Base-by-base conservation (phyloP, 2,329 filamentous ascomycete species). In the Nemania bipapillata region DNA sequence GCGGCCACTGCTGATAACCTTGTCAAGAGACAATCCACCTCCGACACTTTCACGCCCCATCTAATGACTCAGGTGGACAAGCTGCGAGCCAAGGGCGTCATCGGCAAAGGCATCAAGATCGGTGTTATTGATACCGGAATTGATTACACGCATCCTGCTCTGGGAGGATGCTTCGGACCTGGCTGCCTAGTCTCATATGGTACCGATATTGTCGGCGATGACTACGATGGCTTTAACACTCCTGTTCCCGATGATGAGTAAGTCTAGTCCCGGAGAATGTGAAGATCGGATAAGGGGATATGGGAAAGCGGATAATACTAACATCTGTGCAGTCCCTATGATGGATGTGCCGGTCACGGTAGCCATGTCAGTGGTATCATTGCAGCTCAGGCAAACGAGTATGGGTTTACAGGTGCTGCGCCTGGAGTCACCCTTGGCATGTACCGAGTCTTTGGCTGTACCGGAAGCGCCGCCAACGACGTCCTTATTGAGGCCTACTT, bases 101-200 rank as follows among this genome's bases (percentile, higher is more conserved):
- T 80, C 0, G 86, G 86, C 42, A 82, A 82, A 71, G 86, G 85
- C 15, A 79, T 87, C 77, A 86, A 84, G 69, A 79, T 88, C 75
- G 86, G 79, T 47, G 78, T 88, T 12, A 80, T 88, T 30, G 86
- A 88, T 74, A 86, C 82, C 24, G 86, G 86, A 74, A 84, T 89
- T 55, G 89, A 91, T 75, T 91, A 90, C 74, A 83, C 80, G 0
- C 89, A 91, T 73, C 86, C 88, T 1, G 86, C 87, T 30, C 83
- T 91, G 0, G 89, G 89, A 40, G 88, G 87, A 54, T 89, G 89
- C 74, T 90, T 90, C 74, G 89, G 89, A 1, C 74, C 81, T 0
- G 86, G 83, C 12, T 90, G 85, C 72, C 80, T 90, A 47, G 86
- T 91, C 20, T 81, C 83, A 3, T 86, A 84, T 66, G 89, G 89